Conservation (phyloP, 768 basidiomycete genomes). For the Lentinula raphanica region DNA sequence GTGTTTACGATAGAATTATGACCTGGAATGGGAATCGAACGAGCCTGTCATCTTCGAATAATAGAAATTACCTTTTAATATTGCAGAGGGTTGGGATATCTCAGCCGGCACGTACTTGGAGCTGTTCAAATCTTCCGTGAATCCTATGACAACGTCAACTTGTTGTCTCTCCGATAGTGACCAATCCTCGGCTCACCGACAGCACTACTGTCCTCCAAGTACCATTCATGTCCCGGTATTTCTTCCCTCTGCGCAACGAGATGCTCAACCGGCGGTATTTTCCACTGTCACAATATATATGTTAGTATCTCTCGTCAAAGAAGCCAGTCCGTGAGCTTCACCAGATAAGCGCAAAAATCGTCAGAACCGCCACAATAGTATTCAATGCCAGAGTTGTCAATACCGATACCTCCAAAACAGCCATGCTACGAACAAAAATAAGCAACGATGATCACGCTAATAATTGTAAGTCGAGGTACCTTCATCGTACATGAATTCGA, state of each 20-base stretch:
- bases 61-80: conserved; percentile 44
- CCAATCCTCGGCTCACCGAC: conserved; percentile 32
- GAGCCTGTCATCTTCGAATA: background rate
- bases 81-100: conserved; percentile 57
- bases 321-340: background rate
- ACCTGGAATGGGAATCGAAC: conserved; percentile 30
- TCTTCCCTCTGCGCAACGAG: conserved; percentile 42
- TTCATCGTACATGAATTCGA: conserved; percentile 77
- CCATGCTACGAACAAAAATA: conserved; percentile 54
- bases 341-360: conserved; percentile 70
- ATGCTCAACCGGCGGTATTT: conserved; percentile 46
- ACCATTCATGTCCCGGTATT: conserved; percentile 45
- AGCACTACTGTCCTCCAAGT: conserved; percentile 24
- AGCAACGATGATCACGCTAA: background rate
- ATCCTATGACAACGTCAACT: conserved; percentile 29
- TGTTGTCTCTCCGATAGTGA: background rate
- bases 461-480: conserved; percentile 28
- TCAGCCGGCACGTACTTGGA: conserved; percentile 56
- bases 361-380: conserved; percentile 78
- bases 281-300: conserved; percentile 45
- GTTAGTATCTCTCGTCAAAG: no score
- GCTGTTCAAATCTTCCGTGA: conserved; percentile 32
- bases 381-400: conserved; percentile 48
- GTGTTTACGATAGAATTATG: conserved; percentile 79
- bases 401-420: conserved; percentile 60